These are phyloP conservation scores for Solanum acaule DNA, from an alignment of 257 asterid genomes.

Conservation along the genomic window DNA sequence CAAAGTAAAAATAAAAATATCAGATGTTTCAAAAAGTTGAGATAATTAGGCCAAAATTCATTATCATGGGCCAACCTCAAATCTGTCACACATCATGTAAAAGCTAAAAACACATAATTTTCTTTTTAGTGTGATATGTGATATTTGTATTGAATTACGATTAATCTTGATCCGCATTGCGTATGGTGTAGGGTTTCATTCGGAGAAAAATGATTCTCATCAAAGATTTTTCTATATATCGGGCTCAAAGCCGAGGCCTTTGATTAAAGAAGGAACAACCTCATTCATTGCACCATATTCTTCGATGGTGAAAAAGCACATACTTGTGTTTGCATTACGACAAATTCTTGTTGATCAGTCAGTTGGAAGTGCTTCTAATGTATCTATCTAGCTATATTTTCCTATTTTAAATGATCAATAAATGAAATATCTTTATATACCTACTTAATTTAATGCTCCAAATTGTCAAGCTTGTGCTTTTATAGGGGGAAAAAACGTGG, in stretches of 20 bases:
- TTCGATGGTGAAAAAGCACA: not conserved
- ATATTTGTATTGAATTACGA: too few relatives aligned
- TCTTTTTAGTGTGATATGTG: too few relatives aligned
- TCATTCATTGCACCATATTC: too few relatives aligned
- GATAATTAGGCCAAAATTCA: not conserved
- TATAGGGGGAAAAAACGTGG: not conserved
- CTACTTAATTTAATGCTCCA: not conserved
- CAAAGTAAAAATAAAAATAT: too few relatives aligned
- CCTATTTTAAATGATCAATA: not conserved
- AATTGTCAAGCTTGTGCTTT: not conserved
- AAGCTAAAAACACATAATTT: too few relatives aligned
- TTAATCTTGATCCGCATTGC: too few relatives aligned
- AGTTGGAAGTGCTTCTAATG: not conserved
- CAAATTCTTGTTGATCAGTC: not conserved
- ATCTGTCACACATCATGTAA: not conserved
- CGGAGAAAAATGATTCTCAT: accelerated
- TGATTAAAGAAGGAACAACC: too few relatives aligned
- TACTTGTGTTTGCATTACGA: not conserved
- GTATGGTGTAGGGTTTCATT: accelerated
- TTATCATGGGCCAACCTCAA: not conserved
- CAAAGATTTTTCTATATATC: too few relatives aligned
- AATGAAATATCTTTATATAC: not conserved
- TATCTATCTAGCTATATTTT: not conserved
- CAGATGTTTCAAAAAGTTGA: too few relatives aligned
- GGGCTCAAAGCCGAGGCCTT: accelerated